A percentile compares a stretch with the other conserved stretches of the same genome.
phyloP scores from a whole-genome alignment of 805 yeast species.

The Starmerella vaccinii region DNA sequence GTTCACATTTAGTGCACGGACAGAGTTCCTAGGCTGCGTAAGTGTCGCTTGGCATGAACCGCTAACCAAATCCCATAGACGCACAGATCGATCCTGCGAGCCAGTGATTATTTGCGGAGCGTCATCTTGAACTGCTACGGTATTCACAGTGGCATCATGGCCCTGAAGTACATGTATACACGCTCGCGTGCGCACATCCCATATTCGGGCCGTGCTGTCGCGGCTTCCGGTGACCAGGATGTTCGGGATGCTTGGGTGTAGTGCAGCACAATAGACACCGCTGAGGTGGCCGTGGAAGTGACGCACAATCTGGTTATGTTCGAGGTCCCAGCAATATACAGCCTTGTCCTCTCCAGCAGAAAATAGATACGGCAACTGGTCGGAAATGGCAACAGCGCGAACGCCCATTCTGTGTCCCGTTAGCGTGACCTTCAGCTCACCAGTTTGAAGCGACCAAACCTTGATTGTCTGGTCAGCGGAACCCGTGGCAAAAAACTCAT shows the following conservation, averaged over 20 bases:
- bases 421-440: constrained; percentile 58
- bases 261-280: constrained; percentile 70
- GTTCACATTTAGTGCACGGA: constrained; percentile 61
- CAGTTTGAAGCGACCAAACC: constrained; percentile 77
- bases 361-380: constrained; percentile 76
- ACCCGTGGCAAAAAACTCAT: constrained; percentile 87
- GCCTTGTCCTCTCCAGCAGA: constrained; percentile 89
- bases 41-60: constrained; percentile 61
- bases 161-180: constrained; percentile 73
- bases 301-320: constrained; percentile 65
- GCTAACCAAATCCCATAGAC: constrained; percentile 83
- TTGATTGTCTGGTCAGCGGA: constrained; percentile 81
- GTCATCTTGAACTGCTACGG: constrained; percentile 53
- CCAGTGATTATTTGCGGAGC: constrained; percentile 83
- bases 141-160: constrained; percentile 64
- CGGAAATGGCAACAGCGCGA: constrained; percentile 61
- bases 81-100: constrained; percentile 73
- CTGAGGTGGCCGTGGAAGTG: constrained; percentile 92
- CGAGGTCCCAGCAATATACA: constrained; percentile 93
- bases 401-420: constrained; percentile 91
- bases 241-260: constrained; percentile 75
- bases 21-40: constrained; percentile 77
- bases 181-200: constrained; percentile 82
- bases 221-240: constrained; percentile 78
- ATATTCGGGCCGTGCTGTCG: constrained; percentile 73